These are phyloP conservation scores for Myrica gale DNA, from an alignment of 306 rosid genomes.

Conservation along the genomic window DNA sequence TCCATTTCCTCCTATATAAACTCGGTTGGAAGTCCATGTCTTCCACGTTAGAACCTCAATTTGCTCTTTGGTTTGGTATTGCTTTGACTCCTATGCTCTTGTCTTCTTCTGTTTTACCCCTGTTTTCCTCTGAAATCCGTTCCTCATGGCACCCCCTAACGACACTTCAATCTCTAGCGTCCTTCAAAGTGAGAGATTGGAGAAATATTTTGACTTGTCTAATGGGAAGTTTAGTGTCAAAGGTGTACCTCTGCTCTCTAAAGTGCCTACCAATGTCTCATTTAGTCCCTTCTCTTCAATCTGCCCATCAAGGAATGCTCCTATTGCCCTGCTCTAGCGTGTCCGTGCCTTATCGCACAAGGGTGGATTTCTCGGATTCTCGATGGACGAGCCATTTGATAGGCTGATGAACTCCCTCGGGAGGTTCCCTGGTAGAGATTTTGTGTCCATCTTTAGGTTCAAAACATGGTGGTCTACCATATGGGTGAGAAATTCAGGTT, in stretches of 20 bases:
- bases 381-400: slow-evolving; percentile 43
- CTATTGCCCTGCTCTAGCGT: slow-evolving; percentile 49
- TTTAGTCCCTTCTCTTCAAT: slow-evolving; percentile 53
- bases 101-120: background rate
- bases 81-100: background rate
- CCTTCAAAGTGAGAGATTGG: slow-evolving; percentile 22
- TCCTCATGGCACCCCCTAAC: slow-evolving; percentile 65
- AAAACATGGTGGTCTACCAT: slow-evolving; percentile 97
- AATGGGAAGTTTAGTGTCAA: slow-evolving; percentile 44
- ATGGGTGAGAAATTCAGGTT: slow-evolving; percentile 87
- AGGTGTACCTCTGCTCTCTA: slow-evolving; percentile 55
- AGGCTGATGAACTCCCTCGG: slow-evolving; percentile 65
- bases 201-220: slow-evolving; percentile 42
- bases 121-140: slow-evolving; percentile 16
- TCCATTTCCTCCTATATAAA: background rate
- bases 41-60: slow-evolving; percentile 11
- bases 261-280: slow-evolving; percentile 67
- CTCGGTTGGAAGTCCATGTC: background rate
- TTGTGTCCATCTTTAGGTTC: slow-evolving; percentile 75
- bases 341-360: slow-evolving; percentile 49
- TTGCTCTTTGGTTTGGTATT: background rate
- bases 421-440: slow-evolving; percentile 48
- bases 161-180: slow-evolving; percentile 27
- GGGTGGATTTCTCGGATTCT: slow-evolving; percentile 82
- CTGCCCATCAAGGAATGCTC: slow-evolving; percentile 47